Percentiles rank a stretch among this genome's conserved stretches.
Evolutionary conservation across 2,329 filamentous ascomycete genomes (phyloP).

Genomic region (Aspergillus flavus): DNA sequence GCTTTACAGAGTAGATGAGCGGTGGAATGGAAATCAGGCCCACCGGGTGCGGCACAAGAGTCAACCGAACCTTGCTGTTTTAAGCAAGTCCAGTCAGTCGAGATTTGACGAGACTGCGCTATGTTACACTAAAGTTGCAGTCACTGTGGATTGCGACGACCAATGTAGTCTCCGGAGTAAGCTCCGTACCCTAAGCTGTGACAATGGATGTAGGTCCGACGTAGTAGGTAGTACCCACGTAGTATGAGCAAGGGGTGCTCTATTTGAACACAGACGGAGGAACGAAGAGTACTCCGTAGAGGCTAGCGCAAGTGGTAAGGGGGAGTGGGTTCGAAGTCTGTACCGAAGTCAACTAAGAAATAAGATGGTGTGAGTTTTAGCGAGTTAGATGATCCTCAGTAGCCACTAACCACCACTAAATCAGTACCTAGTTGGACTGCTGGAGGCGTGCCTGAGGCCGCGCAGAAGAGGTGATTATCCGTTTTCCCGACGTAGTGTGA

Average conservation of each 20-base stretch:
- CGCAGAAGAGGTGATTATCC: not conserved
- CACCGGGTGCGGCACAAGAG: not conserved
- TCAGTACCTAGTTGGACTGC: not conserved
- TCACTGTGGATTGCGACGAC: not conserved
- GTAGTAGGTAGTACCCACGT: not conserved
- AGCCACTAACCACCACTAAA: not conserved
- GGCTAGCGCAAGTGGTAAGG: not conserved
- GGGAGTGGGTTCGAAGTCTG: not conserved
- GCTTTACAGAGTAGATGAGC: not conserved
- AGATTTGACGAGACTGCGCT: not conserved
- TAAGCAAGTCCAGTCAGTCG: conserved; percentile 1
- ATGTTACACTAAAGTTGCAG: not conserved
- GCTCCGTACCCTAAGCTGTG: not conserved
- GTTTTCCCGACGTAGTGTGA: not conserved
- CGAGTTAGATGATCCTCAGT: conserved; percentile 3
- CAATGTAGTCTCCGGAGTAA: not conserved
- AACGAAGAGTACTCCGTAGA: not conserved
- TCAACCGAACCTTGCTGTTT: not conserved
- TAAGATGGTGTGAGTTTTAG: not conserved
- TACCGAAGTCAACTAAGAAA: not conserved
- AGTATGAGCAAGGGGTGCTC: not conserved
- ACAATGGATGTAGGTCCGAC: not conserved
- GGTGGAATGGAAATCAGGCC: not conserved
- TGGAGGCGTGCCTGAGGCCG: not conserved
- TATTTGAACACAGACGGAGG: not conserved